Percentiles rank a stretch among this genome's conserved stretches.
Conservation (phyloP, 163 green algal species). For the Scenedesmus sp. region DNA sequence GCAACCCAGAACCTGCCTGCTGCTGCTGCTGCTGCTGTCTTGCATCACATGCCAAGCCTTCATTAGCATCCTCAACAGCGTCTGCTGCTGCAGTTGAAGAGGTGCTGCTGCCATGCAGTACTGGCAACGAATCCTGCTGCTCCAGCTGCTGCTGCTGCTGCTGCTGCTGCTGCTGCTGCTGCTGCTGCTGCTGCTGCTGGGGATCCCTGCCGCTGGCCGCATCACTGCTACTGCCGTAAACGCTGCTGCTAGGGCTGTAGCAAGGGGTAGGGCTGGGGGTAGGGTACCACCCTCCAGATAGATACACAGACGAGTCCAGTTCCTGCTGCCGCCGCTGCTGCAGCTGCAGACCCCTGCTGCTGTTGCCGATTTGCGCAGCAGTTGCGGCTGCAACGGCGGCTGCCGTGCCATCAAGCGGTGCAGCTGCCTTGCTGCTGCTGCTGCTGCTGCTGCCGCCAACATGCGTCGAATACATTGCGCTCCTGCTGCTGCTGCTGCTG, state of each 20-base stretch:
- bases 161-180: background rate
- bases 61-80: background rate
- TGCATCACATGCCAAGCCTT: background rate
- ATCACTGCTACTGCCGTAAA: background rate
- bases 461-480: too few species aligned
- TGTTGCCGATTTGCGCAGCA: background rate
- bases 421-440: background rate
- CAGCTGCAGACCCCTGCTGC: background rate
- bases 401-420: background rate
- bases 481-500: conserved; percentile 35
- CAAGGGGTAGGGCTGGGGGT: background rate
- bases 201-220: background rate
- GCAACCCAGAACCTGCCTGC: background rate
- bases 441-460: background rate
- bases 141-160: too few species aligned
- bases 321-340: background rate
- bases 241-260: background rate
- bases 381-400: background rate
- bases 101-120: background rate
- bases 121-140: too few species aligned
- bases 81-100: background rate
- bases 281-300: conserved; percentile 38
- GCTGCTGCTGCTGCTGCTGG: conserved; percentile 12
- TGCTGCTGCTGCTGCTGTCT: background rate
- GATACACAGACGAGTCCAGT: conserved; percentile 27